A percentile compares a stretch with the other conserved stretches of the same genome.
phyloP scores from a whole-genome alignment of 768 basidiomycete genomes.

The Coprinellus aureogranulatus region DNA sequence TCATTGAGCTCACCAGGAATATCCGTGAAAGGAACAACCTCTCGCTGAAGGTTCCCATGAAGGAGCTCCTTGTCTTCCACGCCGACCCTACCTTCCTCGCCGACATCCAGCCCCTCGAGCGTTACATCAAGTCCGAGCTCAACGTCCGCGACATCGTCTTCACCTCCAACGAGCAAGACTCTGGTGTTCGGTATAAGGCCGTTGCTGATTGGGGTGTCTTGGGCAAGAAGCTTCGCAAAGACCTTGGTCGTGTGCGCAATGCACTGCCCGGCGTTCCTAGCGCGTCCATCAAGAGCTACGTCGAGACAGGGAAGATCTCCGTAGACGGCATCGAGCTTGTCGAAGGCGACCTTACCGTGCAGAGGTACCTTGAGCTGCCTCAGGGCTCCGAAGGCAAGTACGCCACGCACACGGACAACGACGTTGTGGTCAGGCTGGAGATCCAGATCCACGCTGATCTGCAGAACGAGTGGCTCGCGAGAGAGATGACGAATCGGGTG shows the following conservation, averaged over 20 bases:
- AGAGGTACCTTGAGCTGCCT: constrained; percentile 85
- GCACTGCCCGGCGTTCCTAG: constrained; percentile 79
- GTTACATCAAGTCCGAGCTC: constrained; percentile 91
- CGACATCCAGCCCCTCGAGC: constrained; percentile 79
- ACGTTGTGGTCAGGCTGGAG: constrained; percentile 93
- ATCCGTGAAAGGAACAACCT: constrained; percentile 85
- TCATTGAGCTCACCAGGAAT: constrained; percentile 88
- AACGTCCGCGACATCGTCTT: constrained; percentile 90
- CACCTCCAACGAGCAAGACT: constrained; percentile 81
- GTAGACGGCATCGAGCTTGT: constrained; percentile 90
- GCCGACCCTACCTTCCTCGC: constrained; percentile 77
- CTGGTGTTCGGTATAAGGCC: constrained; percentile 87
- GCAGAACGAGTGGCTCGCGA: constrained; percentile 81
- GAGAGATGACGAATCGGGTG: constrained; percentile 88
- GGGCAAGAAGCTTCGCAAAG: constrained; percentile 90
- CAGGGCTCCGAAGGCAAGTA: constrained; percentile 58
- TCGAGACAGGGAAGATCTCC: constrained; percentile 68
- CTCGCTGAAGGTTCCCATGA: constrained; percentile 90
- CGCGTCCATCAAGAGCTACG: constrained; percentile 77
- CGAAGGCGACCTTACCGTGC: constrained; percentile 87
- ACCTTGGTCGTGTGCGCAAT: constrained; percentile 84
- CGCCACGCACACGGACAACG: constrained; percentile 86
- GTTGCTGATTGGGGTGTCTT: constrained; percentile 95
- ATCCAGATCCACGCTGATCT: constrained; percentile 84
- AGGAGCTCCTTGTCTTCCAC: constrained; percentile 93